Conservation (phyloP, 1,139 yeast genomes). For the Candida mesenterica region DNA sequence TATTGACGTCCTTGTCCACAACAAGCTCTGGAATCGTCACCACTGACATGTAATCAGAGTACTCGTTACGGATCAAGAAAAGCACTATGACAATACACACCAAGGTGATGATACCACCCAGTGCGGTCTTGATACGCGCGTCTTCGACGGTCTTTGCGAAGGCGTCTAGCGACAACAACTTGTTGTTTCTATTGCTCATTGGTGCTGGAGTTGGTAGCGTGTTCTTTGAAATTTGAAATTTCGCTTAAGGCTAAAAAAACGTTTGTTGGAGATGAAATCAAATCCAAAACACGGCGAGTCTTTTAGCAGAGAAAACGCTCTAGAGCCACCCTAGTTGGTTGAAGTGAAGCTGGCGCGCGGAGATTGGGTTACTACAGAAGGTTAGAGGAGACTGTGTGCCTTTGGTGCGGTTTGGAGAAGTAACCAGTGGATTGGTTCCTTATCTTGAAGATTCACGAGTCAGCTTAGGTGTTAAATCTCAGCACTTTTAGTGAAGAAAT, state of each 20-base stretch:
- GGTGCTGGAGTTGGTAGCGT: constrained; percentile 4
- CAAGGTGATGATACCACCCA: constrained; percentile 88
- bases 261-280: not conserved
- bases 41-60: constrained; percentile 66
- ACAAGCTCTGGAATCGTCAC: constrained; percentile 78
- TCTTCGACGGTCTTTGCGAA: constrained; percentile 95
- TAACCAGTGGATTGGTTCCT: too few relatives aligned
- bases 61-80: constrained; percentile 68
- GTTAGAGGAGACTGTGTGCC: too few relatives aligned
- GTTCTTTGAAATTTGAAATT: constrained; percentile 1
- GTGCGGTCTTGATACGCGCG: constrained; percentile 79
- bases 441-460: too few relatives aligned
- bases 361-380: too few relatives aligned
- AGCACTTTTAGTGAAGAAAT: too few relatives aligned
- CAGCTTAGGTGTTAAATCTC: too few relatives aligned
- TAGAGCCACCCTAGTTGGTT: too few relatives aligned
- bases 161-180: constrained; percentile 73
- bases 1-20: constrained; percentile 81
- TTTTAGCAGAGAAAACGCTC: too few relatives aligned
- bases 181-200: constrained; percentile 22
- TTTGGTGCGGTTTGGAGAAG: too few relatives aligned
- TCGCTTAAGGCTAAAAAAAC: not conserved
- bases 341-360: too few relatives aligned
- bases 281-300: too few relatives aligned
- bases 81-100: constrained; percentile 63